phyloP scores from a whole-genome alignment of 1,284 basidiomycete genomes.

The Ustilago bromivora region DNA sequence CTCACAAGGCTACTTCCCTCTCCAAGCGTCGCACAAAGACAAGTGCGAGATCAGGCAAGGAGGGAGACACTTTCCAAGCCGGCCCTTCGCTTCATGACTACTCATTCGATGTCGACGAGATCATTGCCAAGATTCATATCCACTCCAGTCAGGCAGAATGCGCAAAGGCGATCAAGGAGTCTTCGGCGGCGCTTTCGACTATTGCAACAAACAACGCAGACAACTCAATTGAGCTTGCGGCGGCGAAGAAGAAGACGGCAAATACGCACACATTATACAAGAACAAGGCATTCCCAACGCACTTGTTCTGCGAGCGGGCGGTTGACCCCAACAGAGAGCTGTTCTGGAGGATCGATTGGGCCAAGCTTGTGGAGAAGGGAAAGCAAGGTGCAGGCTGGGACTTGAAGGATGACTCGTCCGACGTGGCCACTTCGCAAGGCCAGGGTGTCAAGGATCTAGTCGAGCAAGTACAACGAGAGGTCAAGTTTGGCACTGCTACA shows the following conservation, averaged over 20 bases:
- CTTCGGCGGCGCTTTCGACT: conserved; percentile 26
- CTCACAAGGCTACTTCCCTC: conserved; percentile 46
- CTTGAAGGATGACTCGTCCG: conserved; percentile 49
- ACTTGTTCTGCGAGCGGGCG: conserved; percentile 53
- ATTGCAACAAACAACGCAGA: conserved; percentile 13
- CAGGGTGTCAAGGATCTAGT: conserved; percentile 55
- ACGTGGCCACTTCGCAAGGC: conserved; percentile 33
- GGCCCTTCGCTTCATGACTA: conserved; percentile 50
- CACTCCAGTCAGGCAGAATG: conserved; percentile 29
- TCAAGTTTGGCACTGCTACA: not conserved
- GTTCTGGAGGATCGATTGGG: conserved; percentile 55
- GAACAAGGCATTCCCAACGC: conserved; percentile 46
- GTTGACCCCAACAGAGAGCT: conserved; percentile 54
- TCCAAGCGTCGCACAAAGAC: conserved; percentile 46
- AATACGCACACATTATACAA: conserved; percentile 34
- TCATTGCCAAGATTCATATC: conserved; percentile 44
- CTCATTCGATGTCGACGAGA: conserved; percentile 50
- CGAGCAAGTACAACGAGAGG: conserved; percentile 34
- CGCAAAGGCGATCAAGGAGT: conserved; percentile 36
- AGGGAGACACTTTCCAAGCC: conserved; percentile 47
- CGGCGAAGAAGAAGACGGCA: conserved; percentile 15
- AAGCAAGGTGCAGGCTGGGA: conserved; percentile 46
- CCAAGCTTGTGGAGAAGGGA: conserved; percentile 42
- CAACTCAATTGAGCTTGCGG: not conserved
- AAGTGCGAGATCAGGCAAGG: conserved; percentile 32